These are phyloP conservation scores for Oryza officinalis DNA, from an alignment of 176 grass and related monocot genomes.

Conservation along the genomic window DNA sequence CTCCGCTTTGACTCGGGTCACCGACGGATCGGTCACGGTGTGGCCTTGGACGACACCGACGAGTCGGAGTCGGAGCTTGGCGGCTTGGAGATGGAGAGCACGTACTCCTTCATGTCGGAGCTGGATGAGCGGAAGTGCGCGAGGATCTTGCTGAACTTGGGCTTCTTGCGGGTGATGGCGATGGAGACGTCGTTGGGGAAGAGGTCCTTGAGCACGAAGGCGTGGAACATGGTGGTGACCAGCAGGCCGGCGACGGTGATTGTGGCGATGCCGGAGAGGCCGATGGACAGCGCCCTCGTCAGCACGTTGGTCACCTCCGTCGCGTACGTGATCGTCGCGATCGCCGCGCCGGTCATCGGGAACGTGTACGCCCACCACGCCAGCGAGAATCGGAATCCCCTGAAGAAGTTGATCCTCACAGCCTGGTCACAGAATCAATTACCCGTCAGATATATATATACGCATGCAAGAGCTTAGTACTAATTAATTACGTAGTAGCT, in stretches of 20 bases:
- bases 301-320: slow-evolving; percentile 68
- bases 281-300: slow-evolving; percentile 56
- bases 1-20: slow-evolving; percentile 18
- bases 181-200: slow-evolving; percentile 98
- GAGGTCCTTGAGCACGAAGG: slow-evolving; percentile 79
- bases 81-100: slow-evolving; percentile 48
- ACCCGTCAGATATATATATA: not conserved
- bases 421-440: slow-evolving; percentile 43
- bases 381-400: slow-evolving; percentile 91
- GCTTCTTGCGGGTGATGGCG: slow-evolving; percentile 70
- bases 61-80: slow-evolving; percentile 3
- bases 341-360: slow-evolving; percentile 75
- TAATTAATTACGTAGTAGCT: not conserved
- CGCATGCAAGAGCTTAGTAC: not conserved
- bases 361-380: slow-evolving; percentile 99
- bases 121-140: slow-evolving; percentile 67
- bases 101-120: slow-evolving; percentile 68
- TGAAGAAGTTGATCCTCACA: slow-evolving; percentile 91
- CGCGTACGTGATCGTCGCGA: slow-evolving; percentile 84
- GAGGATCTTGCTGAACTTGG: slow-evolving; percentile 82
- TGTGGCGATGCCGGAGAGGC: slow-evolving; percentile 74
- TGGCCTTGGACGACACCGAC: not conserved
- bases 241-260: slow-evolving; percentile 76
- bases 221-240: slow-evolving; percentile 73
- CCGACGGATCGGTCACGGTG: slow-evolving; percentile 1